Evolutionary conservation across 148 eudicot species (phyloP).

Genomic region (Vaccinium darrowii): DNA sequence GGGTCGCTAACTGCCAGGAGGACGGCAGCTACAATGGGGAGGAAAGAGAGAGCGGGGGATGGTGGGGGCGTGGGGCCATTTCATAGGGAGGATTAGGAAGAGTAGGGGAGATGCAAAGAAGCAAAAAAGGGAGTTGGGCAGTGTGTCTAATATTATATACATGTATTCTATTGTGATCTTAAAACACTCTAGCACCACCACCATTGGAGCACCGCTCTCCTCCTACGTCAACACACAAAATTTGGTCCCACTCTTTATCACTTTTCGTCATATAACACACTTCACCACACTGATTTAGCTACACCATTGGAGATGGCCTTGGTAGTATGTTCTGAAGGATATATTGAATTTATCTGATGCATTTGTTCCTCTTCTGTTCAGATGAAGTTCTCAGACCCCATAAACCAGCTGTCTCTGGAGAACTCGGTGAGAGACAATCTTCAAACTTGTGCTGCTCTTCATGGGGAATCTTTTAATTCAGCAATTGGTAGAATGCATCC

Average conservation of each 20-base stretch:
- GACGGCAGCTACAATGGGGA: no score
- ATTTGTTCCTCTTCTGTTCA: slow-evolving; percentile 22
- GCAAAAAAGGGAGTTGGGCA: not conserved
- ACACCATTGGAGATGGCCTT: not conserved
- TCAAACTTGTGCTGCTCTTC: slow-evolving; percentile 89
- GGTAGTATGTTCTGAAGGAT: not conserved
- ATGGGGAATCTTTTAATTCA: slow-evolving; percentile 82
- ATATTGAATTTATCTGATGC: not conserved
- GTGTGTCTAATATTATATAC: not conserved
- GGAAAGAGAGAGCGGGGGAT: no score
- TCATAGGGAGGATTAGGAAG: no score
- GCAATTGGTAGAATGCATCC: slow-evolving; percentile 90
- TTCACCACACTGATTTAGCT: not conserved
- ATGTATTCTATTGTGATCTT: not conserved
- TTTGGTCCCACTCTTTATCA: no score
- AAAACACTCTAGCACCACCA: not conserved
- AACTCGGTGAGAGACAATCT: slow-evolving; percentile 85
- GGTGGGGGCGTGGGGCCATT: no score
- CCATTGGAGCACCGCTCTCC: not conserved
- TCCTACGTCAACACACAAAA: not conserved
- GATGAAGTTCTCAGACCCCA: slow-evolving; percentile 88
- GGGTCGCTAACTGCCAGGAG: no score
- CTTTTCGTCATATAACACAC: not conserved
- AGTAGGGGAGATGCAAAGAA: no score
- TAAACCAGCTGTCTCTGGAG: slow-evolving; percentile 79